Percentiles rank a stretch among this genome's conserved stretches.
Conservation (phyloP, 768 basidiomycete genomes). For the Mycena capillaripes region DNA sequence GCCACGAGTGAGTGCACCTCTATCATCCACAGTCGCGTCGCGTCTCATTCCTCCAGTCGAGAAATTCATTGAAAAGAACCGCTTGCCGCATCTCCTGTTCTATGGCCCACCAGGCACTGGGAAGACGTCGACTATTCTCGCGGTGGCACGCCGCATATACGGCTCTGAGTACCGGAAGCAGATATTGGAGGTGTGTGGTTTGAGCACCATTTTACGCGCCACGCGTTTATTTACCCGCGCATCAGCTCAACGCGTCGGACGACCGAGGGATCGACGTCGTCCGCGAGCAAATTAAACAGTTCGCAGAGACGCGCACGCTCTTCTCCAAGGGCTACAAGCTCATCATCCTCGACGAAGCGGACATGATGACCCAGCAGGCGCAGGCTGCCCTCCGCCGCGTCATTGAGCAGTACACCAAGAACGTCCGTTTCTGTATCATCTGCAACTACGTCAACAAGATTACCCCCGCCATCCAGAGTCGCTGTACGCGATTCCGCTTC, state of each 20-base stretch:
- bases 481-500: constrained; percentile 98
- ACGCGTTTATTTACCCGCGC: not conserved
- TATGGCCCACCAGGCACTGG: constrained; percentile 99
- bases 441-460: constrained; percentile 99
- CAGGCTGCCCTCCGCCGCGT: constrained; percentile 97
- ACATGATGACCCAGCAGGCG: constrained; percentile 99
- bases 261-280: constrained; percentile 99
- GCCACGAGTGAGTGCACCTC: constrained; percentile 81
- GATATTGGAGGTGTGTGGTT: constrained; percentile 84
- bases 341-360: constrained; percentile 99
- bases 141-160: constrained; percentile 95
- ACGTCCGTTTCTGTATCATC: constrained; percentile 99
- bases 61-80: constrained; percentile 95
- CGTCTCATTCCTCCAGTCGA: constrained; percentile 78
- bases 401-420: constrained; percentile 98
- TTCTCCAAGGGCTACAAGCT: constrained; percentile 96
- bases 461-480: constrained; percentile 96
- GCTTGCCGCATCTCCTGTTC: constrained; percentile 94
- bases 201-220: not conserved
- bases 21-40: constrained; percentile 19
- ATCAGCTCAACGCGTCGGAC: constrained; percentile 95
- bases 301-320: constrained; percentile 94
- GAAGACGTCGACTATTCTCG: constrained; percentile 97
- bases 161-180: constrained; percentile 89
- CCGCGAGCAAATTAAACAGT: constrained; percentile 98